phyloP scores from a whole-genome alignment of 208 protist species.

The Tritrichomonas musculus region DNA sequence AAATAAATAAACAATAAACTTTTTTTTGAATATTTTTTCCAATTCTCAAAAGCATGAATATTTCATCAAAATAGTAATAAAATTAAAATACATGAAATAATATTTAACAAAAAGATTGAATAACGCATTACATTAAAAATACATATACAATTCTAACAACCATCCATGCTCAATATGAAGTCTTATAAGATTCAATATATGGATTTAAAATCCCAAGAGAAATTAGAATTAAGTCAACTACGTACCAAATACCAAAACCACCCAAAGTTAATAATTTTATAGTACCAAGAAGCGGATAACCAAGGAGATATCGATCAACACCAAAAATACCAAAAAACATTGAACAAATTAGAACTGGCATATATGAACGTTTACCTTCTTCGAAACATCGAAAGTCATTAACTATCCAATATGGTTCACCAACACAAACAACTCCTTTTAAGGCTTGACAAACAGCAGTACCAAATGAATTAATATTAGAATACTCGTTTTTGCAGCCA shows the following conservation, averaged over 20 bases:
- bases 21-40: too few species aligned
- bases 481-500: background rate
- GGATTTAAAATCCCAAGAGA: background rate
- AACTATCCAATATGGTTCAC: background rate
- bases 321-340: slow-evolving; percentile 14
- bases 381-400: background rate
- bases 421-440: background rate
- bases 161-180: background rate
- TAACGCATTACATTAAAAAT: too few species aligned
- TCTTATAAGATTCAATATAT: background rate
- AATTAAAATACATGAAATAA: too few species aligned
- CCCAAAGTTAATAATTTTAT: background rate
- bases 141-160: too few species aligned
- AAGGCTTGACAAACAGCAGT: background rate
- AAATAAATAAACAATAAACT: too few species aligned
- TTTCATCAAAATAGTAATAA: too few species aligned
- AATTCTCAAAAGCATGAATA: too few species aligned
- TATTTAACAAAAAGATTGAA: too few species aligned
- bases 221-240: background rate
- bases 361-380: background rate
- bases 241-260: background rate
- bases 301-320: background rate
- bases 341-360: background rate
- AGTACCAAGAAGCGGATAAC: background rate
- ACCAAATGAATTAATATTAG: background rate